phyloP scores from a whole-genome alignment of 192 early-diverging fungal genomes.

The Radiomyces spectabilis region DNA sequence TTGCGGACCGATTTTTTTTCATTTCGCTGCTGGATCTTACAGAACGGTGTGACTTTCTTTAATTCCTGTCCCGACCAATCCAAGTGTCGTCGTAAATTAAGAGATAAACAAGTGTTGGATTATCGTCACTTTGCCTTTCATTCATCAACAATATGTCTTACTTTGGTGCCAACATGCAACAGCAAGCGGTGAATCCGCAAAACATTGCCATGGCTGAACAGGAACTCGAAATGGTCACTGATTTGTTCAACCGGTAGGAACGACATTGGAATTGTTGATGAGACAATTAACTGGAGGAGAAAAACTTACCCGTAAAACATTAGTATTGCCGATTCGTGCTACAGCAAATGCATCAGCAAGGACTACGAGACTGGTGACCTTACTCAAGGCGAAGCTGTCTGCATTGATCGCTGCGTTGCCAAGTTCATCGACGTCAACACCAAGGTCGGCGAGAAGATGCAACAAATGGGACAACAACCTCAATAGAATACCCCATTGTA shows the following conservation, averaged over 20 bases:
- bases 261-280: too few relatives aligned
- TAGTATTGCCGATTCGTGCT: constrained; percentile 78
- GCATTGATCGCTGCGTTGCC: constrained; percentile 82
- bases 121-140: background rate
- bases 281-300: too few relatives aligned
- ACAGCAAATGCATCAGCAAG: constrained; percentile 78
- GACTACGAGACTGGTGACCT: constrained; percentile 72
- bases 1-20: too few relatives aligned
- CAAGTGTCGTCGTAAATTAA: too few relatives aligned
- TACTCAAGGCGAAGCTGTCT: constrained; percentile 89
- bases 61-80: too few relatives aligned
- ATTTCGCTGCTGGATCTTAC: too few relatives aligned
- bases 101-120: too few relatives aligned
- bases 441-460: constrained; percentile 73
- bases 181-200: constrained; percentile 49
- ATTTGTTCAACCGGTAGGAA: constrained; percentile 64
- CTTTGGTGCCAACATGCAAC: constrained; percentile 18
- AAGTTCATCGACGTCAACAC: constrained; percentile 88
- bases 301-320: background rate
- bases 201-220: constrained; percentile 71
- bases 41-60: too few relatives aligned
- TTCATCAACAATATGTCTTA: constrained; percentile 18
- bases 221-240: constrained; percentile 78
- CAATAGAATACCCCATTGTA: too few relatives aligned
- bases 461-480: constrained; percentile 40